These are phyloP conservation scores for Lepidium sativum DNA, from an alignment of 345 rosid genomes.

Conservation along the genomic window DNA sequence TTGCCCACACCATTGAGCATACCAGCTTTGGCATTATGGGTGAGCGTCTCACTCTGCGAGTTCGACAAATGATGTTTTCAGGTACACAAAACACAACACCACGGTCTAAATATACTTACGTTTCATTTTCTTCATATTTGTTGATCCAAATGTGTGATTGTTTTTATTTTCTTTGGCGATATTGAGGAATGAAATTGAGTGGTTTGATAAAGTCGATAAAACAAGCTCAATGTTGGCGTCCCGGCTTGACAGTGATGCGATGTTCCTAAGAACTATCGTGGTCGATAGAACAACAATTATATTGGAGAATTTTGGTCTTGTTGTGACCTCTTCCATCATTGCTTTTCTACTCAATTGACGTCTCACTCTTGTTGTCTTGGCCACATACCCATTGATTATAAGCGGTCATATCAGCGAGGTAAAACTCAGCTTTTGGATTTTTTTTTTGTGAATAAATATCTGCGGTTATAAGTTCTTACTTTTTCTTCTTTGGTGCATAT, in stretches of 20 bases:
- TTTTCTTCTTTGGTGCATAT: neutral
- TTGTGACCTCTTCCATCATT: conserved; percentile 61
- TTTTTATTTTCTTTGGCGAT: conserved; percentile 41
- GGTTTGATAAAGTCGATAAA: conserved; percentile 83
- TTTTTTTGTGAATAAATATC: neutral
- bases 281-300: conserved; percentile 78
- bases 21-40: conserved; percentile 84
- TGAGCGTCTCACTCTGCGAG: conserved; percentile 84
- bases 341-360: conserved; percentile 93
- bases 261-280: conserved; percentile 55
- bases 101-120: neutral
- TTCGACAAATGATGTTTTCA: conserved; percentile 73
- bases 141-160: neutral
- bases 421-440: neutral
- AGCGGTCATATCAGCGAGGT: conserved; percentile 99
- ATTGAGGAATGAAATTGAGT: conserved; percentile 82
- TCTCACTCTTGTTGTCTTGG: conserved; percentile 81
- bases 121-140: neutral
- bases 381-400: conserved; percentile 74
- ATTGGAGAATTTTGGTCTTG: conserved; percentile 61
- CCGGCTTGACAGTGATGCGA: conserved; percentile 67
- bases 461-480: neutral
- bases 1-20: conserved; percentile 57
- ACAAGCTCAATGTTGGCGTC: conserved; percentile 80
- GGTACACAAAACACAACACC: conserved; percentile 33